Evolutionary conservation across 2,329 filamentous ascomycete species (phyloP).

Genomic region (Fusarium hainanense): DNA sequence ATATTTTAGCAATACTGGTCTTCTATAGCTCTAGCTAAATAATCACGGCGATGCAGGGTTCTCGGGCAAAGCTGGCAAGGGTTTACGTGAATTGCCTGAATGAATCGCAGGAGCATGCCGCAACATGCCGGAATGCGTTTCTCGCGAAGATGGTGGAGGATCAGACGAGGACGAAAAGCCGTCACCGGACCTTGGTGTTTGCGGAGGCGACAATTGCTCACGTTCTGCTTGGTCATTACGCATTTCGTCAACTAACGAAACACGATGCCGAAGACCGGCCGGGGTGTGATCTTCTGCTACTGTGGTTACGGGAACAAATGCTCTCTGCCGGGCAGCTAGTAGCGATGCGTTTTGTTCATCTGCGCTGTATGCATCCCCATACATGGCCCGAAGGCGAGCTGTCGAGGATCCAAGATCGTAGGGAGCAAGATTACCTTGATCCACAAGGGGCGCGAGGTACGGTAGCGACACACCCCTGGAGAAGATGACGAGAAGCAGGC

Average conservation of each 20-base stretch:
- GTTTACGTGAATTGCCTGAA: slow-evolving; percentile 52
- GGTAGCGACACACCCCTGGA: slow-evolving; percentile 61
- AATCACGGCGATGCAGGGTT: slow-evolving; percentile 46
- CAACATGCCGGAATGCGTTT: slow-evolving; percentile 19
- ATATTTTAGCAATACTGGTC: background rate
- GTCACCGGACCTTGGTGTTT: slow-evolving; percentile 37
- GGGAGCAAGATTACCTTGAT: slow-evolving; percentile 41
- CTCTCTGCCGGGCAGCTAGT: slow-evolving; percentile 19
- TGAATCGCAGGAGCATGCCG: slow-evolving; percentile 37
- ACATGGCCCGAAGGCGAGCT: slow-evolving; percentile 31
- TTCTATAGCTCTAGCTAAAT: slow-evolving; percentile 2
- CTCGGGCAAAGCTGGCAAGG: slow-evolving; percentile 57
- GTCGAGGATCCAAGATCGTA: slow-evolving; percentile 39
- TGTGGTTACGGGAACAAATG: slow-evolving; percentile 15
- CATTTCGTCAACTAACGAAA: slow-evolving; percentile 20
- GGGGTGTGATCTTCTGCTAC: background rate
- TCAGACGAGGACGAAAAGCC: slow-evolving; percentile 25
- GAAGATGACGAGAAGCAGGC: slow-evolving; percentile 89
- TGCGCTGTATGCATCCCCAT: slow-evolving; percentile 24
- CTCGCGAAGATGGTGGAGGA: slow-evolving; percentile 16
- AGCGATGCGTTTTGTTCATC: background rate
- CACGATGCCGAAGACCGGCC: slow-evolving; percentile 3
- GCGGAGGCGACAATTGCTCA: slow-evolving; percentile 46
- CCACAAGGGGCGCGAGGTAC: slow-evolving; percentile 47
- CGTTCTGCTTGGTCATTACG: slow-evolving; percentile 26